phyloP scores from a whole-genome alignment of 371 early-diverging fungal species.

The Lichtheimia ornata region DNA sequence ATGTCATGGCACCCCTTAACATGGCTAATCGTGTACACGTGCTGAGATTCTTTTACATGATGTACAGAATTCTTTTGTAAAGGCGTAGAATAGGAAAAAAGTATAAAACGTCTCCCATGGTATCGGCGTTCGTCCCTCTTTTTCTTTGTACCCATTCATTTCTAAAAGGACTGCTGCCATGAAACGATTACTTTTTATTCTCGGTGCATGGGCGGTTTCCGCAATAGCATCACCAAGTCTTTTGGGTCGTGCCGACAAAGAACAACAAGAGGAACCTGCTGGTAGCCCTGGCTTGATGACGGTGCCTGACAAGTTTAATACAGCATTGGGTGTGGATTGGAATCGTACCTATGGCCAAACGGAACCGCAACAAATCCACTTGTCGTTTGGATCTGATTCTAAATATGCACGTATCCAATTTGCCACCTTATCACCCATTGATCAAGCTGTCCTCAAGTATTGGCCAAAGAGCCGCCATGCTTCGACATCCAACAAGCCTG shows the following conservation, averaged over 20 bases:
- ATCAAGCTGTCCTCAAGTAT: conserved; percentile 29
- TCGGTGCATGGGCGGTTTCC: too few species aligned
- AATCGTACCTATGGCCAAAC: conserved; percentile 31
- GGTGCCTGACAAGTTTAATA: conserved; percentile 28
- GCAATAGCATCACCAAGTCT: not conserved
- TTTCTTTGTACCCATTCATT: too few species aligned
- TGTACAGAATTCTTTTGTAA: too few species aligned
- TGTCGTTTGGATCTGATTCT: conserved; percentile 34
- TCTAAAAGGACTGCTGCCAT: too few species aligned
- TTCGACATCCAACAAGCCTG: not conserved
- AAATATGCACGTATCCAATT: conserved; percentile 42
- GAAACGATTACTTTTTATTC: too few species aligned
- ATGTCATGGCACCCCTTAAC: too few species aligned
- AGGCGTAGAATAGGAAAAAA: too few species aligned
- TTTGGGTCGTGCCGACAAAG: not conserved
- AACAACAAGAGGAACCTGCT: conserved; percentile 1
- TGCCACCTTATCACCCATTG: conserved; percentile 27
- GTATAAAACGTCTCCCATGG: too few species aligned
- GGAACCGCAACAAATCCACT: conserved; percentile 49
- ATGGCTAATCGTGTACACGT: too few species aligned
- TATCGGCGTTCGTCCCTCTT: too few species aligned
- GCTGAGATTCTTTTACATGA: too few species aligned
- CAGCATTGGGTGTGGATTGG: conserved; percentile 21
- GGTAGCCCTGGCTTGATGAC: conserved; percentile 25
- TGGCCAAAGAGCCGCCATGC: conserved; percentile 33